Conservation (phyloP, 805 yeast genomes). For the Candida arabinofermentans region DNA sequence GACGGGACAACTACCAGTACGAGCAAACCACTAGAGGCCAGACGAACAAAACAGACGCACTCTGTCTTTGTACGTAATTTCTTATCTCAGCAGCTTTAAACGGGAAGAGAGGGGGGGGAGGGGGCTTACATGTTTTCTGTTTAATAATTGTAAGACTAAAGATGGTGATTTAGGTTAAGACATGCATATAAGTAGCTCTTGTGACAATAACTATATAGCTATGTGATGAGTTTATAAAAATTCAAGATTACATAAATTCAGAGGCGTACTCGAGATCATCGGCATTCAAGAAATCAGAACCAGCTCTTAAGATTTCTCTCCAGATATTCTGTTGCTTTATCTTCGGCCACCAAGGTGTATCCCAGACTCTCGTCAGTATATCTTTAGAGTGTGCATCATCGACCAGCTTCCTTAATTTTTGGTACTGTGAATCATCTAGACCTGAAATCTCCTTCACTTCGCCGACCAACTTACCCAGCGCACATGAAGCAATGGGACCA, state of each 20-base stretch:
- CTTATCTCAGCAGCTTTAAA: too few relatives aligned
- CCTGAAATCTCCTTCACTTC: slow-evolving; percentile 19
- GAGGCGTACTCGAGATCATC: slow-evolving; percentile 43
- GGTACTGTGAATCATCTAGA: slow-evolving; percentile 31
- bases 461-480: slow-evolving; percentile 21
- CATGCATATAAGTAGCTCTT: neutral
- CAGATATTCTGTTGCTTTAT: slow-evolving; percentile 40
- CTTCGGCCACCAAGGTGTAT: slow-evolving; percentile 61
- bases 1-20: too few relatives aligned
- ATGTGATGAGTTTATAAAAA: neutral
- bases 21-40: neutral
- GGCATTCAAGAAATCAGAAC: slow-evolving; percentile 55
- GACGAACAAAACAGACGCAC: neutral
- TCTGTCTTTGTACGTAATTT: too few relatives aligned
- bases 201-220: too few relatives aligned
- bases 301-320: slow-evolving; percentile 40
- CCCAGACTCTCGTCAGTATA: slow-evolving; percentile 63
- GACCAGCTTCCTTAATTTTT: slow-evolving; percentile 24
- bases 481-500: slow-evolving; percentile 32
- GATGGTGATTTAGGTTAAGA: too few relatives aligned
- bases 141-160: too few relatives aligned
- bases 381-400: slow-evolving; percentile 44
- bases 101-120: too few relatives aligned
- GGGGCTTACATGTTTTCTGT: too few relatives aligned
- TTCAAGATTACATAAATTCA: neutral